Base-by-base conservation (phyloP, 345 rosid genomes). In the Citrus sinensis region DNA sequence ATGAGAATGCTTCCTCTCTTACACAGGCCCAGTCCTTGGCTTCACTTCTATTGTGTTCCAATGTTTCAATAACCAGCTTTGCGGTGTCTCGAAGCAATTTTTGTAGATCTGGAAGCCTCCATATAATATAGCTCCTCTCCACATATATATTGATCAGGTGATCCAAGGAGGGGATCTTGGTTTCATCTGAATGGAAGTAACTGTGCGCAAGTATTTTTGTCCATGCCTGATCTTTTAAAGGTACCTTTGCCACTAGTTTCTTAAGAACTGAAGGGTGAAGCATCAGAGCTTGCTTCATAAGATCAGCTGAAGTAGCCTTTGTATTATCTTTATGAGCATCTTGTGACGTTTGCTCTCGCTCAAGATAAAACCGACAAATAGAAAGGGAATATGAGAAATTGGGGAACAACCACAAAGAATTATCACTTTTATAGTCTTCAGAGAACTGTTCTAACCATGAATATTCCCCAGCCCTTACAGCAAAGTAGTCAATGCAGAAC, bases 21-120 rank as follows among this genome's bases (percentile, higher is more conserved):
- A 87, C 90, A 79, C 96, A 87, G 70, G 86, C 83, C 93, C 94
- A 94, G 82, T 92, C 94, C 82, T 88, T 87, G 4, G 94, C 89
- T 60, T 88, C 97, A 61, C 61, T 81, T 85, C 78, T 81, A 68
- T 86, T 80, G 54, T 74, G 84, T 61, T 90, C 94, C 73, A 92
- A 79, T 20, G 88, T 84, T 79, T 89, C 88, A 76, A 88, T 87
- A 13, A 87, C 90, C 34, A 71, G 81, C 51, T 85, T 77, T 61
- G 94, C 95, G 67, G 91, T 80, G 63, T 87, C 84, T 9, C 86
- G 83, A 13, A 94, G 91, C 76, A 94, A 83, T 60, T 87, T 94
- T 80, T 94, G 97, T 54, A 92, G 81, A 80, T 88, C 98, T 7
- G 98, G 97, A 85, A 92, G 94, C 84, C 98, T 91, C 96, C 96